Evolutionary conservation across 2,329 filamentous ascomycete genomes (phyloP), one percentile per base, ranked within the genome.

Genomic region (Septoria petroselini): DNA sequence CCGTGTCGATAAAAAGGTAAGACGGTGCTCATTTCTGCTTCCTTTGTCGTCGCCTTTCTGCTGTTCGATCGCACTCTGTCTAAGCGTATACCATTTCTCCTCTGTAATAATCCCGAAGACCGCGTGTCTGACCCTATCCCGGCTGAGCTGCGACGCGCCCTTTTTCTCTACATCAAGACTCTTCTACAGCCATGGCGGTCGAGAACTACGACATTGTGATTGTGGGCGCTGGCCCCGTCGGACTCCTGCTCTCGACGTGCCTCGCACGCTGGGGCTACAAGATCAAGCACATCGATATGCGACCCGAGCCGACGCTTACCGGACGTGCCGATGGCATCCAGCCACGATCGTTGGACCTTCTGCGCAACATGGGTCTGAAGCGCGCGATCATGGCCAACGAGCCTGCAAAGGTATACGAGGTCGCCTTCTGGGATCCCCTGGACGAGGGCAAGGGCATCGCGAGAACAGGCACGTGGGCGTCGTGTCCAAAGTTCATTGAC

Each of bases 261-360:
- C 79, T 96, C 54, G 87, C 88, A 53, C 79, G 90, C 73, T 95
- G 90, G 88, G 91, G 91, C 15, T 96, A 95, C 76, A 89, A 83
- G 69, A 88, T 96, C 70, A 95, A 91, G 76, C 89, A 95, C 71
- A 89, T 95, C 65, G 91, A 95, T 72, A 95, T 94, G 71, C 80
- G 90, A 52, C 77, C 88, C 2, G 86, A 91, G 63, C 90, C 90
- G 12, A 95, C 90, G 9, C 74, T 82, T 2, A 95, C 89, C 15
- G 90, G 90, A 45, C 86, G 90, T 57, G 91, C 90, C 48, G 90
- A 95, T 70, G 90, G 89, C 55, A 94, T 96, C 50, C 90, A 95
- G 72, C 90, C 90, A 30, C 84, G 91, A 31, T 94, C 90, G 0
- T 76, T 94, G 18, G 90, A 95, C 62, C 79, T 95, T 12, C 76